A percentile compares a stretch with the other conserved stretches of the same genome.
phyloP scores from a whole-genome alignment of 1,284 basidiomycete species.

The Heterobasidion irregulare region DNA sequence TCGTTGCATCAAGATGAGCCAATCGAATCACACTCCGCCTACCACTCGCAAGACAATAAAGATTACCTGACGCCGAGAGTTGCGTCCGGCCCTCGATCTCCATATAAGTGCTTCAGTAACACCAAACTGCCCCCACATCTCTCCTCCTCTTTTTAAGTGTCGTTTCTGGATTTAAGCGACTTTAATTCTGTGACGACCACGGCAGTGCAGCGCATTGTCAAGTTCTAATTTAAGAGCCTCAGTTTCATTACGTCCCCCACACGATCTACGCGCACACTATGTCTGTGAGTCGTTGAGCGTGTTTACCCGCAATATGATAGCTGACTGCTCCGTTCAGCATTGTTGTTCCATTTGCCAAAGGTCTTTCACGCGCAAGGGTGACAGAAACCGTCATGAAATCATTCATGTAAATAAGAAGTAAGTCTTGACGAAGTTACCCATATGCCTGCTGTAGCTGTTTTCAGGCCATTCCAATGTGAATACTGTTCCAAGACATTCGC shows the following conservation, averaged over 20 bases:
- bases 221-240: not conserved
- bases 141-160: slow-evolving; percentile 1
- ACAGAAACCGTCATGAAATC: slow-evolving; percentile 40
- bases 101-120: no score
- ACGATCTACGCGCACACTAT: not conserved
- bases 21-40: not conserved
- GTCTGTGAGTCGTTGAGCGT: not conserved
- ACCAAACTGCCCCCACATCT: no score
- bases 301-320: not conserved
- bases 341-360: slow-evolving; percentile 26
- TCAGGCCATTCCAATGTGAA: slow-evolving; percentile 37
- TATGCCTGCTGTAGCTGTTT: not conserved
- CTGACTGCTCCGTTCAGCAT: not conserved
- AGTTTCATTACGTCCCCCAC: not conserved
- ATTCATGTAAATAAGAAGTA: slow-evolving; percentile 41
- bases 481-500: slow-evolving; percentile 42
- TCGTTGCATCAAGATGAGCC: not conserved
- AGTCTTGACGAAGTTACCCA: slow-evolving; percentile 6
- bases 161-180: slow-evolving; percentile 9
- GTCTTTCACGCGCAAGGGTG: slow-evolving; percentile 40
- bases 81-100: no score
- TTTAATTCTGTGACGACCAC: slow-evolving; percentile 1
- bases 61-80: not conserved
- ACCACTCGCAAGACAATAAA: slow-evolving; percentile 1
- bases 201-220: slow-evolving; percentile 14